Evolutionary conservation across 768 basidiomycete genomes (phyloP), one percentile per base, ranked within the genome.

Genomic region (Hypholoma sublateritium): DNA sequence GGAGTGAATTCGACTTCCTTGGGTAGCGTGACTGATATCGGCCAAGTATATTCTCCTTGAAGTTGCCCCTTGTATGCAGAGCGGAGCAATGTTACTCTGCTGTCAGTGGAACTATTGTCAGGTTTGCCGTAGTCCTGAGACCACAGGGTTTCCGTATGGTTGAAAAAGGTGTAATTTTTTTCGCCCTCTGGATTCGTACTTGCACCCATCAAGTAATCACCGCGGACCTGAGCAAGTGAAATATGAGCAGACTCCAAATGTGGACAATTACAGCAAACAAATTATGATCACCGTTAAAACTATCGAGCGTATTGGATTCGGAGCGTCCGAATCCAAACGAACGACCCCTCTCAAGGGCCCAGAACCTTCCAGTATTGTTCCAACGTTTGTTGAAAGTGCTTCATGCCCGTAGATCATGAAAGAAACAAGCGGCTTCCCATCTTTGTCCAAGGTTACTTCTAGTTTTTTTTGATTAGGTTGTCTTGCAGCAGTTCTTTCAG

Each of bases 1-100:
- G 42, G 6, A n/a, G 14, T 44, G n/a, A 44, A 5, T 44, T 16
- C 4, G 22, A 55, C 32, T 37, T 74, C 66, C 56, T 70, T 66
- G 3, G 78, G 78, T 7, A 88, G 66, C 3, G 71, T 61, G 32
- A 80, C 60, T 0, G 70, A 69, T 53, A 77, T 76, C 0, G 72
- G 68, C 75, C 74, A 79, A 32, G 60, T 53, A 56, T 72, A 72
- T 32, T 67, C 63, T 4, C 79, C 77, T 21, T 60, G 60, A 12
- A 79, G 70, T 44, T 73, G 74, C 19, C 65, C 60, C 12, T 47
- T 65, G 62, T 54, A 47, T 8, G 32, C 9, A 3, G 35, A 65
- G 55, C 55, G 59, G 19, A 28, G 34, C 21, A 53, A 37, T 13
- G n/a, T 17, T 17, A 46, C 22, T 36, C 50, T 37, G 56, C 37